phyloP scores from a whole-genome alignment of 768 basidiomycete species.

The Tubosaeta brunneosetosa region DNA sequence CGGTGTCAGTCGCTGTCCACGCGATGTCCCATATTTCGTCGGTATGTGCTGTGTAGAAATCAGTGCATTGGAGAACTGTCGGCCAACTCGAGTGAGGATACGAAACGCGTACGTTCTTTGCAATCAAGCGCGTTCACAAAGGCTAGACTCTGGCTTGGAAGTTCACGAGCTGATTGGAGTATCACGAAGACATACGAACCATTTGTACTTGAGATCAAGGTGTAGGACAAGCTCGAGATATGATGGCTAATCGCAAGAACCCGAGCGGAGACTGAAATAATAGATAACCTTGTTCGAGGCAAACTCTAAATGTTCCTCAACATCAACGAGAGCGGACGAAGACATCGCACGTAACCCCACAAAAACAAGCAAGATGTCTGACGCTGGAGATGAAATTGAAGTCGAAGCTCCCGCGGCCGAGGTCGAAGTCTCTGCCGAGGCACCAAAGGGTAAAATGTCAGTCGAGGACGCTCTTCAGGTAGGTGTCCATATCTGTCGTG shows the following conservation, averaged over 20 bases:
- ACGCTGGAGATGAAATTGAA: conserved; percentile 94
- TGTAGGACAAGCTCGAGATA: background rate
- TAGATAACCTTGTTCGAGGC: conserved; percentile 23
- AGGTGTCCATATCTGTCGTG: conserved; percentile 7
- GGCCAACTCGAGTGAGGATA: conserved; percentile 3
- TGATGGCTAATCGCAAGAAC: conserved; percentile 29
- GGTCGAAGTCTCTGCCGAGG: conserved; percentile 82
- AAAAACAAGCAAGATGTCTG: conserved; percentile 68
- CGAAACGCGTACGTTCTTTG: conserved; percentile 59
- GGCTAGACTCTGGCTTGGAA: conserved; percentile 53
- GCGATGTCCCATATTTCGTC: conserved; percentile 76
- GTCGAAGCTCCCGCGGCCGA: conserved; percentile 60
- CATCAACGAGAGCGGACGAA: conserved; percentile 97
- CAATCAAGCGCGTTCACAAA: conserved; percentile 71
- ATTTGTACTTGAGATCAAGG: conserved; percentile 8
- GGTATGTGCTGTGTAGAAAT: conserved; percentile 53
- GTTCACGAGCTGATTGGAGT: conserved; percentile 20
- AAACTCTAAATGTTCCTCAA: conserved; percentile 56
- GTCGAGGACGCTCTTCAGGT: conserved; percentile 95
- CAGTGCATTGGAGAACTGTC: background rate
- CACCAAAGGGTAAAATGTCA: conserved; percentile 91
- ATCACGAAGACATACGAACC: conserved; percentile 23
- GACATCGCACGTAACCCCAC: conserved; percentile 49
- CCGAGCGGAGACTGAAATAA: conserved; percentile 55
- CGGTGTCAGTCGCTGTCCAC: conserved; percentile 64